Percentiles rank a stretch among this genome's conserved stretches.
phyloP scores from a whole-genome alignment of 768 basidiomycete species.

The Cystofilobasidium macerans region DNA sequence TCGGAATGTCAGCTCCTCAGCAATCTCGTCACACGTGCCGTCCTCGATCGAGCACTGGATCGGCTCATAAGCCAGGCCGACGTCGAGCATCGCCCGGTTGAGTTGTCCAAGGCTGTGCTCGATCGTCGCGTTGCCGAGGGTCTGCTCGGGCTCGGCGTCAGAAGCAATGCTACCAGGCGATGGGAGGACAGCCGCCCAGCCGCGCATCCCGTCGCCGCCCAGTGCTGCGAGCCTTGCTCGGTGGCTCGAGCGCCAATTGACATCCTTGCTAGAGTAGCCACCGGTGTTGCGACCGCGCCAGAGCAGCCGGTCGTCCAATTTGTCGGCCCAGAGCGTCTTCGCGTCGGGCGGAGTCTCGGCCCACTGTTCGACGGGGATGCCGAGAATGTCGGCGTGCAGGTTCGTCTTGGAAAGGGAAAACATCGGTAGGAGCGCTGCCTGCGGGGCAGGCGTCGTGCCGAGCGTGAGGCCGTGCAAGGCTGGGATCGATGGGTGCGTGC shows the following conservation, averaged over 20 bases:
- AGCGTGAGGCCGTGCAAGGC: constrained; percentile 38
- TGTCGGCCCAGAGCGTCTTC: constrained; percentile 32
- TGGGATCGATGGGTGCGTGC: constrained; percentile 38
- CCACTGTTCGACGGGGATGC: constrained; percentile 36
- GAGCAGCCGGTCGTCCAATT: constrained; percentile 29
- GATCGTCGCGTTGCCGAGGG: constrained; percentile 12
- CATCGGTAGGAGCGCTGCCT: constrained; percentile 29
- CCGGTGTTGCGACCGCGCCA: constrained; percentile 37
- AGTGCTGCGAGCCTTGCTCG: constrained; percentile 32
- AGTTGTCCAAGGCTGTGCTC: not conserved
- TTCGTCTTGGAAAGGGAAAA: constrained; percentile 34
- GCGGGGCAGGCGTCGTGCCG: constrained; percentile 31
- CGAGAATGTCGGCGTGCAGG: constrained; percentile 34
- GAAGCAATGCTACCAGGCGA: constrained; percentile 4
- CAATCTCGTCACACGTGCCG: constrained; percentile 31
- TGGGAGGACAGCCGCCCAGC: constrained; percentile 12
- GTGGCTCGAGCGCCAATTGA: constrained; percentile 33
- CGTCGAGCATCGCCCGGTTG: constrained; percentile 28
- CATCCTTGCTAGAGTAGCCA: constrained; percentile 24
- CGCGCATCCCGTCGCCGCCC: constrained; percentile 7
- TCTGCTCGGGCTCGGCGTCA: not conserved
- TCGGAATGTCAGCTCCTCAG: constrained; percentile 7
- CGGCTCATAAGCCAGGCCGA: constrained; percentile 30
- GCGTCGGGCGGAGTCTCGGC: constrained; percentile 19
- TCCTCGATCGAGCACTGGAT: constrained; percentile 30